A percentile compares a stretch with the other conserved stretches of the same genome.
phyloP scores from a whole-genome alignment of 495 filamentous ascomycete species.

The Articulospora tetracladia region DNA sequence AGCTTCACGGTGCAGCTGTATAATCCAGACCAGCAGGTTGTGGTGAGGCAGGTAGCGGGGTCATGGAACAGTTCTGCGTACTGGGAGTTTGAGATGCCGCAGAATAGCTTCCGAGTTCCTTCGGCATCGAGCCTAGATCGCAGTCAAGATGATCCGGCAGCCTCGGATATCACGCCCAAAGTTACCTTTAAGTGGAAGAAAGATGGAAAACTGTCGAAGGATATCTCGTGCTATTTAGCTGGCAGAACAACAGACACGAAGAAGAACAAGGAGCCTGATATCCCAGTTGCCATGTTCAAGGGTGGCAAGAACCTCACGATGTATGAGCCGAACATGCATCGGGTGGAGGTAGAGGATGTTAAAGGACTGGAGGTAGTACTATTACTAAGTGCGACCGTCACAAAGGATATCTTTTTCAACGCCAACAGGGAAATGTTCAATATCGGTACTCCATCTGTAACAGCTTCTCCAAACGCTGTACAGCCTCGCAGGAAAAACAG shows the following conservation, averaged over 20 bases:
- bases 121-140: slow-evolving; percentile 74
- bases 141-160: slow-evolving; percentile 61
- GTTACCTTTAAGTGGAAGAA: slow-evolving; percentile 88
- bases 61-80: slow-evolving; percentile 72
- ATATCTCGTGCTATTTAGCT: slow-evolving; percentile 76
- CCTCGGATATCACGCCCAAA: slow-evolving; percentile 68
- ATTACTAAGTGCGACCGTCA: slow-evolving; percentile 76
- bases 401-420: slow-evolving; percentile 79
- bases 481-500: slow-evolving; percentile 23
- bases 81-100: slow-evolving; percentile 93
- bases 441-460: slow-evolving; percentile 39
- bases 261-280: slow-evolving; percentile 88
- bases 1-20: slow-evolving; percentile 84
- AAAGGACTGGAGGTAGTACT: slow-evolving; percentile 91
- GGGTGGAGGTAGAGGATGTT: slow-evolving; percentile 87
- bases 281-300: slow-evolving; percentile 81
- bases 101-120: slow-evolving; percentile 76
- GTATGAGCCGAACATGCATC: slow-evolving; percentile 86
- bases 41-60: slow-evolving; percentile 64
- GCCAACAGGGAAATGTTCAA: slow-evolving; percentile 74
- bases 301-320: slow-evolving; percentile 58
- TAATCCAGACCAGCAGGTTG: slow-evolving; percentile 84
- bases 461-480: neutral
- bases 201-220: slow-evolving; percentile 77
- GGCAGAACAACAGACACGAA: slow-evolving; percentile 69